Evolutionary conservation across 495 filamentous ascomycete genomes (phyloP), one percentile per base, ranked within the genome.

Genomic region (Hypomontagnella monticulosa): DNA sequence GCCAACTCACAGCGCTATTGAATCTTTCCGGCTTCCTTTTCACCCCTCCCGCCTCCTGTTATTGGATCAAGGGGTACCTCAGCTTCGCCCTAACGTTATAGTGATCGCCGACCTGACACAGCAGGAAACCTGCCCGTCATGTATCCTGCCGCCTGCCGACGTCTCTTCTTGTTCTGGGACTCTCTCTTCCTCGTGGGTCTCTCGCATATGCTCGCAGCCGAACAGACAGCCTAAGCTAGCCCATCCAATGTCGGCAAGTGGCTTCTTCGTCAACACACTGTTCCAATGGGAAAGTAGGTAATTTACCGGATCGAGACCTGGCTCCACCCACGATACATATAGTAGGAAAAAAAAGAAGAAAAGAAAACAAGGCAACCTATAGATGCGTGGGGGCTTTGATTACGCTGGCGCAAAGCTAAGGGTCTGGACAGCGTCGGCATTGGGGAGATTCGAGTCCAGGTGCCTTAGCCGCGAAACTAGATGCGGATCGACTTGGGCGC

Each of bases 71-170:
- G 38, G 19, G 33, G 40, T 1, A 10, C 34, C 49, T 68, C 59
- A 68, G 59, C 65, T 63, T 53, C 33, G 14, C 46, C 42, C 59
- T 68, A 63, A 63, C 12, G 4, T 40, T 50, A 55, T 68, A 60
- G 49, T 60, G 59, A 68, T 68, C 65, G 65, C 59, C 65, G 65
- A 68, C 59, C 59, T 57, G 40, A 18, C 16, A 61, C 20, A 36
- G 32, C 10, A 54, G 12, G 51, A 15, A 27, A 40, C n/a, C n/a
- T n/a, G 23, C 46, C 14, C 33, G 42, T 41, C 49, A 59, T 68
- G 59, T 55, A 65, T 51, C 14, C 37, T 34, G 7, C 34, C 42
- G 16, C 38, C 10, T 27, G 34, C n/a, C 23, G 18, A 41, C n/a
- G 41, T 51, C 43, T 51, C 32, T 36, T 44, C 37, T 14, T 36